A percentile compares a stretch with the other conserved stretches of the same genome.
Evolutionary conservation across 176 grass and related monocot species (phyloP).

Genomic region (Cenchrus purpureus): DNA sequence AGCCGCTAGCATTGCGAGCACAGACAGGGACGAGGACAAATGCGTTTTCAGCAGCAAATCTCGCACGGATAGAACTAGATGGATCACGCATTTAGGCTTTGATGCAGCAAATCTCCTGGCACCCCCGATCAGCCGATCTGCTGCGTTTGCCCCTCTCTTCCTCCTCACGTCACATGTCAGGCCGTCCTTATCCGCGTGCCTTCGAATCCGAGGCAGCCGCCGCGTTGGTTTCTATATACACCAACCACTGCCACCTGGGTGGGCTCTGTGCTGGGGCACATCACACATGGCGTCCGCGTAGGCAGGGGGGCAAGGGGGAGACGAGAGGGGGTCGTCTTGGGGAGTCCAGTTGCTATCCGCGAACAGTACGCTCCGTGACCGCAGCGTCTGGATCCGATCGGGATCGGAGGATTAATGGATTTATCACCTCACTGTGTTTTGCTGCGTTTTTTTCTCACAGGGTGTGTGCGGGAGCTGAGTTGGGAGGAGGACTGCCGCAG

Average conservation of each 20-base stretch:
- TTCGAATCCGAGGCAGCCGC: not conserved
- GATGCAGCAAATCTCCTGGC: no score
- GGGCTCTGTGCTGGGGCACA: conserved; percentile 27
- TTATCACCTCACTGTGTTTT: conserved; percentile 21
- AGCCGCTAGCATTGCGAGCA: not conserved
- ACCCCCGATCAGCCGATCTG: not conserved
- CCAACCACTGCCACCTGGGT: not conserved
- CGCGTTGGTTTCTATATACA: not conserved
- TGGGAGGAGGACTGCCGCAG: conserved; percentile 29
- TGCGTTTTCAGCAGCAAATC: not conserved
- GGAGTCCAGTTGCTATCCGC: not conserved
- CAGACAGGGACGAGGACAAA: no score
- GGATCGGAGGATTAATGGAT: not conserved
- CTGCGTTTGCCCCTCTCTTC: conserved; percentile 38
- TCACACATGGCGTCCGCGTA: conserved; percentile 31
- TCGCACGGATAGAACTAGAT: not conserved
- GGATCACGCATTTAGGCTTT: conserved; percentile 17
- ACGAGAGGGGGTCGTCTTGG: not conserved
- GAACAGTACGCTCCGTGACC: conserved; percentile 12
- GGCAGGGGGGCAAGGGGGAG: not conserved
- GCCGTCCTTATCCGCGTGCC: conserved; percentile 15
- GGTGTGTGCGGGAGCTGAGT: conserved; percentile 7
- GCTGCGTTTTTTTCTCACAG: conserved; percentile 40
- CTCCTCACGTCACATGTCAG: conserved; percentile 9
- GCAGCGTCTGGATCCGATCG: conserved; percentile 34